Evolutionary conservation across 495 filamentous ascomycete species (phyloP).

Genomic region (Xylaria palmicola): DNA sequence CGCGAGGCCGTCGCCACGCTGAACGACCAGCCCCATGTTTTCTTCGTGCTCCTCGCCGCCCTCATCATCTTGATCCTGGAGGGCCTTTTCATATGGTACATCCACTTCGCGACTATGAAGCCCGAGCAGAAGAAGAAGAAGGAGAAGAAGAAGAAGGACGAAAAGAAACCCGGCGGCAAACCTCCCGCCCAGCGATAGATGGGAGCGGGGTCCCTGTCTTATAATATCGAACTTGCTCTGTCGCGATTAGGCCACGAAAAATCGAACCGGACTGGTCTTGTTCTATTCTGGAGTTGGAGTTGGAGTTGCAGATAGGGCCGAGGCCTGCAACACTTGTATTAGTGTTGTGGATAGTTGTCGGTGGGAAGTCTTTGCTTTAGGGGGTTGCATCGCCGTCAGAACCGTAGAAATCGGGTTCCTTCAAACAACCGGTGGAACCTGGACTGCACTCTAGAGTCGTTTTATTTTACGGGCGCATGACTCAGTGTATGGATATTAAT

Average conservation of each 20-base stretch:
- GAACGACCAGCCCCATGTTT: conserved; percentile 53
- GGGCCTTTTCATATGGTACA: conserved; percentile 46
- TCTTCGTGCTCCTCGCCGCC: conserved; percentile 49
- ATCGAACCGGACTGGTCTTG: neutral
- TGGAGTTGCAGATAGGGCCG: neutral
- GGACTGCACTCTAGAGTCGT: too few species aligned
- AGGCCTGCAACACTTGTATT: neutral
- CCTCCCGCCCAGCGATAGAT: conserved; percentile 29
- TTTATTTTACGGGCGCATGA: too few species aligned
- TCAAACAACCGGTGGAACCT: too few species aligned
- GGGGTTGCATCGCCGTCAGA: neutral
- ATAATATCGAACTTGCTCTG: too few species aligned
- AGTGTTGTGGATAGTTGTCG: neutral
- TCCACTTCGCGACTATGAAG: conserved; percentile 52
- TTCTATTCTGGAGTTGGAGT: neutral
- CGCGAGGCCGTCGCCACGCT: conserved; percentile 49
- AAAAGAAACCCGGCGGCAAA: conserved; percentile 30
- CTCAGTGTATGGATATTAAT: too few species aligned
- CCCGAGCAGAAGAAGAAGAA: conserved; percentile 51
- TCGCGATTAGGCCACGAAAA: neutral
- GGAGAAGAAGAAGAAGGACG: conserved; percentile 30
- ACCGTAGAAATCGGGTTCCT: neutral
- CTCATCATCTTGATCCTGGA: conserved; percentile 44
- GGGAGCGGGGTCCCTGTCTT: neutral
- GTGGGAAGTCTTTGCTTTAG: neutral